phyloP scores from a whole-genome alignment of 805 yeast genomes.

The Sugiyamaella marilandica region DNA sequence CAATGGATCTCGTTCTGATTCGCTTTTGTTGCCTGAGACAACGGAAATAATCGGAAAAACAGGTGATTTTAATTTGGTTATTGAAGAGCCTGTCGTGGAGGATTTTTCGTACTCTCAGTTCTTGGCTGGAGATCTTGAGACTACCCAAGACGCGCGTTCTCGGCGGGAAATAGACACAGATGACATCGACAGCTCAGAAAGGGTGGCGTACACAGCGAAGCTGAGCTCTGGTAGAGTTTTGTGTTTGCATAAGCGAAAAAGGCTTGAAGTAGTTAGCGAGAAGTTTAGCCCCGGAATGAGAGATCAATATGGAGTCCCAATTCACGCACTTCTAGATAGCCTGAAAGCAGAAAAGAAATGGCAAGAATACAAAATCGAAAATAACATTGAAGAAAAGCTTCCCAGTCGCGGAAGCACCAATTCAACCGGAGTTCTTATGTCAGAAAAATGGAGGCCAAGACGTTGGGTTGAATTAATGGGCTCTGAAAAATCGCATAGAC shows the following conservation, averaged over 20 bases:
- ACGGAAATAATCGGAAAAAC: too few species aligned
- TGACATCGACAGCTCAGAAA: too few species aligned
- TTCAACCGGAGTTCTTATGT: slow-evolving; percentile 34
- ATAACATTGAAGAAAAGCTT: background rate
- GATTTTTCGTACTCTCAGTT: too few species aligned
- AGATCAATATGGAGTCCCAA: slow-evolving; percentile 20
- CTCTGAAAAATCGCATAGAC: slow-evolving; percentile 59
- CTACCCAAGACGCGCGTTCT: too few species aligned
- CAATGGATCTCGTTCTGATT: too few species aligned
- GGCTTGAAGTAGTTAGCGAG: too few species aligned
- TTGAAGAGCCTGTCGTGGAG: too few species aligned
- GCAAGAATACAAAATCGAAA: background rate
- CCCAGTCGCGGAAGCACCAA: background rate
- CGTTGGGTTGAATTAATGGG: slow-evolving; percentile 65
- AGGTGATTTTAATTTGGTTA: too few species aligned
- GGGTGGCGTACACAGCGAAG: background rate
- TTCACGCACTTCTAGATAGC: slow-evolving; percentile 13
- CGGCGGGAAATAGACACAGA: too few species aligned
- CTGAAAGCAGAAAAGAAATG: background rate
- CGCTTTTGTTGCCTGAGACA: too few species aligned
- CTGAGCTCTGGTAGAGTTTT: background rate
- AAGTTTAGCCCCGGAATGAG: background rate
- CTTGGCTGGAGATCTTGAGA: too few species aligned
- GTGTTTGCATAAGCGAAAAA: background rate
- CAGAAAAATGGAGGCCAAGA: slow-evolving; percentile 66